Evolutionary conservation across 148 eudicot species (phyloP), one percentile per base, ranked within the genome.

Genomic region (Nepenthes gracilis): DNA sequence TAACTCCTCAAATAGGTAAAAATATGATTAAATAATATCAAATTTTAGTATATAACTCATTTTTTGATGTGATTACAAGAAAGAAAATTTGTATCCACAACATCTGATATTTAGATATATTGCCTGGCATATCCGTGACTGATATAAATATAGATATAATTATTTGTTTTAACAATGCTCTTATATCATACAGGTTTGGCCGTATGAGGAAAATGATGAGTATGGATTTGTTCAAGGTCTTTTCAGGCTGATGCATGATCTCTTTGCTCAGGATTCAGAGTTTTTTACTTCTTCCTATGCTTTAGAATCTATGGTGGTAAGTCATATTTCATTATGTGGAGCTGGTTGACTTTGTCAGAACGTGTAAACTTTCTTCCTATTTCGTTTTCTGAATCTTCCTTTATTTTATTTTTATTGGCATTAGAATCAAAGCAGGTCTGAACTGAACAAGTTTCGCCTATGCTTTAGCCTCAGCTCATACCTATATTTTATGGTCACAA

Each of bases 391-490:
- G 47, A 54, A 54, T 32, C 13, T 49, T 2, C 55, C 5, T 32
- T 9, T 58, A 40, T 55, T 36, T 14, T 45, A 32, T 64, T 8
- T 1, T 9, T 35, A 10, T 65, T 65, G 15, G 45, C 70, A 69
- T 68, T 78, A 89, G 95, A 75, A 66, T 48, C 89, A 74, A 71
- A 74, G 80, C 72, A 86, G 79, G 61, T 72, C 80, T 59, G 99
- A 88, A 72, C 74, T 89, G 49, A 81, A 73, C 74, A 78, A 72
- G 59, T 81, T 82, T 70, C 82, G 77, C 66, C 78, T 93, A 40
- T 88, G 89, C 75, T 86, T 86, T 75, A 79, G 79, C 75, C 83
- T 93, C 71, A 83, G 87, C 76, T 93, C 99, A 13, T 93, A 89
- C 70, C 92, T 93, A 2, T 86, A 89, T 74, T 88, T 83, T 71